A percentile compares a stretch with the other conserved stretches of the same genome.
Conservation (phyloP, 2,329 filamentous ascomycete genomes). For the Teratosphaeria gauchensis region DNA sequence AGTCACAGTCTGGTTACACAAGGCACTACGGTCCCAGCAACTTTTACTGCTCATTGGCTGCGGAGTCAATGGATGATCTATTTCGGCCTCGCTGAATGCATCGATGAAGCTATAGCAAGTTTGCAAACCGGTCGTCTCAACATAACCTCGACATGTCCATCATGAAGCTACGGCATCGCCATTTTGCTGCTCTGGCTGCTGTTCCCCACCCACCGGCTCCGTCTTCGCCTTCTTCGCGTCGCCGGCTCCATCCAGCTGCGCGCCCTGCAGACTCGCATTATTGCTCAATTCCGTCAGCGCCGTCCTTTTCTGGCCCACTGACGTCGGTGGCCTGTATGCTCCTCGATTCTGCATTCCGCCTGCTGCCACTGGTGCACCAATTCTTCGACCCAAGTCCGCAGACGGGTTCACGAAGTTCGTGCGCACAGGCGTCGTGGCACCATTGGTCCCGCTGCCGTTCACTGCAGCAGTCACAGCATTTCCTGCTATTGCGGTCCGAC, state of each 20-base stretch:
- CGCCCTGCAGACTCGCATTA: neutral
- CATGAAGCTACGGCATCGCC: neutral
- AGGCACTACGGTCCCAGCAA: too few species aligned
- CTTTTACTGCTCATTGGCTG: too few species aligned
- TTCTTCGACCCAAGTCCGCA: slow-evolving; percentile 35
- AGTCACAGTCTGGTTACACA: too few species aligned
- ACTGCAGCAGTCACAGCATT: slow-evolving; percentile 1
- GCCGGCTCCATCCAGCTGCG: slow-evolving; percentile 23
- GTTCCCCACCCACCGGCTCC: neutral
- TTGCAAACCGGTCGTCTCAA: neutral
- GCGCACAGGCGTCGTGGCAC: slow-evolving; percentile 11
- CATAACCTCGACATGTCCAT: neutral
- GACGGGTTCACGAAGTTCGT: slow-evolving; percentile 41
- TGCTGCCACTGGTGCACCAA: slow-evolving; percentile 39
- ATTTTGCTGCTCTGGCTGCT: neutral
- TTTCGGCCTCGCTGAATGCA: too few species aligned
- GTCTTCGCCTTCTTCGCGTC: slow-evolving; percentile 33
- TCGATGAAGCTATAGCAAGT: neutral
- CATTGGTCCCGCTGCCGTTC: slow-evolving; percentile 8
- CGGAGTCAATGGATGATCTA: too few species aligned
- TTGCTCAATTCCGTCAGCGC: slow-evolving; percentile 39
- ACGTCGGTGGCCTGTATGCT: slow-evolving; percentile 36
- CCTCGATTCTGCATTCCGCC: slow-evolving; percentile 32
- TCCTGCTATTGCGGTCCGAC: slow-evolving; percentile 27
- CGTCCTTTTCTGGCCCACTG: slow-evolving; percentile 24